phyloP scores from a whole-genome alignment of 1,139 yeast genomes.

The Dujonia santamariae region DNA sequence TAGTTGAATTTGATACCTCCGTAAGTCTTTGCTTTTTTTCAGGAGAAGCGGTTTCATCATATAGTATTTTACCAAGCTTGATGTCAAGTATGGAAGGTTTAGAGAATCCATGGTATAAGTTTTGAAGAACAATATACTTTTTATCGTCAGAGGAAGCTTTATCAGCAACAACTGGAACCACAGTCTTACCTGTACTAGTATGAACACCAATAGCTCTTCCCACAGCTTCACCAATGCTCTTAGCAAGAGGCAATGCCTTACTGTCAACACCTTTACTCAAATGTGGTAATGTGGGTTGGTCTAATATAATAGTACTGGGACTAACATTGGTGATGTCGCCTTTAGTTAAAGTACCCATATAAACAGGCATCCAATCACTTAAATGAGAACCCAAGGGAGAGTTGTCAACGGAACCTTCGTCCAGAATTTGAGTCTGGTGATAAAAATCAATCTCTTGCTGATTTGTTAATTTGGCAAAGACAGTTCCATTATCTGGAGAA shows the following conservation, averaged over 20 bases:
- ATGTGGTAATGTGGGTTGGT: constrained; percentile 1
- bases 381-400: constrained; percentile 36
- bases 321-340: constrained; percentile 20
- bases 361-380: constrained; percentile 52
- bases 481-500: constrained; percentile 51
- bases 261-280: background rate
- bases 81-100: constrained; percentile 79
- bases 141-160: constrained; percentile 14
- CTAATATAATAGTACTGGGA: background rate
- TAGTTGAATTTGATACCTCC: constrained; percentile 65
- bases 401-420: constrained; percentile 15
- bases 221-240: background rate
- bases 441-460: constrained; percentile 74
- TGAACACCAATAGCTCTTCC: background rate
- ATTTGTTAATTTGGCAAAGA: constrained; percentile 69
- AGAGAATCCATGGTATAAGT: constrained; percentile 57
- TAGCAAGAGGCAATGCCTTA: background rate
- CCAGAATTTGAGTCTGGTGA: constrained; percentile 24
- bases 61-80: constrained; percentile 70
- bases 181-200: background rate
- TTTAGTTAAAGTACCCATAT: constrained; percentile 34
- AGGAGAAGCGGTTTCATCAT: constrained; percentile 54
- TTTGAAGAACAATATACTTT: constrained; percentile 67
- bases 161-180: background rate
- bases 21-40: constrained; percentile 64